These are phyloP conservation scores for Neopestalotiopsis rosae DNA, from an alignment of 2,329 filamentous ascomycete genomes.

Conservation along the genomic window DNA sequence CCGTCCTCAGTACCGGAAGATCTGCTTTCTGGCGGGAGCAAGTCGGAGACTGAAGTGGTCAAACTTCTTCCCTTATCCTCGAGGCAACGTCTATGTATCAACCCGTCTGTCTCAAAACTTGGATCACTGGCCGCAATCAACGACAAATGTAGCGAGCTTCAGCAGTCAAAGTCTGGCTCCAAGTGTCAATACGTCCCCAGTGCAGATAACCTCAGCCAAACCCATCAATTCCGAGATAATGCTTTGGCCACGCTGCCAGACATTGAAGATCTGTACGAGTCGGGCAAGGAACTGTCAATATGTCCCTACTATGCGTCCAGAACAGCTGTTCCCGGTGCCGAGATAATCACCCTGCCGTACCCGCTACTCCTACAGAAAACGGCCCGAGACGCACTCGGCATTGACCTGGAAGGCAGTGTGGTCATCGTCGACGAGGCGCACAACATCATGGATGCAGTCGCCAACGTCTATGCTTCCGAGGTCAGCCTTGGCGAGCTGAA, in stretches of 20 bases:
- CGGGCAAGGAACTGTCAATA: slow-evolving; percentile 80
- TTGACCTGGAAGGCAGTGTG: slow-evolving; percentile 85
- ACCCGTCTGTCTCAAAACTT: slow-evolving; percentile 77
- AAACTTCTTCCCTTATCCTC: slow-evolving; percentile 87
- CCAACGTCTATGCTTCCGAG: slow-evolving; percentile 82
- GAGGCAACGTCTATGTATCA: slow-evolving; percentile 88
- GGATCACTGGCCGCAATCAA: slow-evolving; percentile 83
- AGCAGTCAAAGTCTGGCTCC: slow-evolving; percentile 71
- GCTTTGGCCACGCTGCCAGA: slow-evolving; percentile 85
- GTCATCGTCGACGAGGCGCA: slow-evolving; percentile 98
- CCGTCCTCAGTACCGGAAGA: slow-evolving; percentile 69
- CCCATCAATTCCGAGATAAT: slow-evolving; percentile 84
- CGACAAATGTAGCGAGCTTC: slow-evolving; percentile 88
- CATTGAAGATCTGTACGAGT: slow-evolving; percentile 84
- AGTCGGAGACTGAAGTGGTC: slow-evolving; percentile 58
- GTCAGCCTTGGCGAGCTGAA: slow-evolving; percentile 76
- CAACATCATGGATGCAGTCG: slow-evolving; percentile 95
- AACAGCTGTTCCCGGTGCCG: slow-evolving; percentile 78
- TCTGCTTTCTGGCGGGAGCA: slow-evolving; percentile 32
- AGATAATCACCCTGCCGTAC: slow-evolving; percentile 93
- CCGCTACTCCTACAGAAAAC: slow-evolving; percentile 86
- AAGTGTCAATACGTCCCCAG: slow-evolving; percentile 80
- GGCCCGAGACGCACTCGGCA: slow-evolving; percentile 83
- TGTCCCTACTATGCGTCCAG: slow-evolving; percentile 98
- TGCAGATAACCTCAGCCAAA: slow-evolving; percentile 74